These are phyloP conservation scores for Kuraishia cidri DNA, from an alignment of 805 yeast genomes.

Conservation along the genomic window DNA sequence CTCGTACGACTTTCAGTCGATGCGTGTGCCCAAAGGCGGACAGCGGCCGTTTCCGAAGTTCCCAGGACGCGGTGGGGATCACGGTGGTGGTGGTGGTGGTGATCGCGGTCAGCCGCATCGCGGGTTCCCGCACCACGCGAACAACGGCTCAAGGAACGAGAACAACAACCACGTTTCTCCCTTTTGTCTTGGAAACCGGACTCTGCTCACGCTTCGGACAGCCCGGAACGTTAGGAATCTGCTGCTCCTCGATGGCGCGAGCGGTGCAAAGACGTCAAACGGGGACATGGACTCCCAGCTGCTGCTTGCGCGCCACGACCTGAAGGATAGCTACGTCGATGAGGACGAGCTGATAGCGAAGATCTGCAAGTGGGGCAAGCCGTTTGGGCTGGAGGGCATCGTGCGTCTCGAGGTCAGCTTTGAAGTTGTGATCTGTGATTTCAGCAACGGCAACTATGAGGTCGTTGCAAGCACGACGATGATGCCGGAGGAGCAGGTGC, in stretches of 20 bases:
- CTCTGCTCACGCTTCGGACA: conserved; percentile 36
- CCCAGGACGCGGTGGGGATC: too few relatives aligned
- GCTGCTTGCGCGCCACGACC: conserved; percentile 24
- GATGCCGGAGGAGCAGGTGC: conserved; percentile 21
- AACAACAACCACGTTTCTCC: conserved; percentile 5
- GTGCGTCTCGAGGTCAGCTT: conserved; percentile 52
- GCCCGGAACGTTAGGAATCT: conserved; percentile 37
- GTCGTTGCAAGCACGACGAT: conserved; percentile 36
- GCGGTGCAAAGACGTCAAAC: conserved; percentile 48
- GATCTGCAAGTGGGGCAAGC: conserved; percentile 49
- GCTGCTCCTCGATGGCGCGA: conserved; percentile 55
- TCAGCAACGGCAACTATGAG: conserved; percentile 31
- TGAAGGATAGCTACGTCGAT: conserved; percentile 18
- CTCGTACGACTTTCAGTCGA: conserved; percentile 43
- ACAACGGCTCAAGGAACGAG: not conserved
- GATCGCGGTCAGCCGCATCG: too few relatives aligned
- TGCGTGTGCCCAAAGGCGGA: too few relatives aligned
- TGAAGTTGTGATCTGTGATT: conserved; percentile 55
- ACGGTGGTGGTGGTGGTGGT: too few relatives aligned
- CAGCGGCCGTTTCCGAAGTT: too few relatives aligned
- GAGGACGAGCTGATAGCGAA: conserved; percentile 38
- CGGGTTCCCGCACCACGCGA: too few relatives aligned
- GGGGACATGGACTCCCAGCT: conserved; percentile 59
- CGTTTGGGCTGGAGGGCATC: conserved; percentile 43
- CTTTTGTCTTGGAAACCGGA: conserved; percentile 1